Evolutionary conservation across 495 filamentous ascomycete species (phyloP), one percentile per base, ranked within the genome.

Genomic region (Penicillium parvum): DNA sequence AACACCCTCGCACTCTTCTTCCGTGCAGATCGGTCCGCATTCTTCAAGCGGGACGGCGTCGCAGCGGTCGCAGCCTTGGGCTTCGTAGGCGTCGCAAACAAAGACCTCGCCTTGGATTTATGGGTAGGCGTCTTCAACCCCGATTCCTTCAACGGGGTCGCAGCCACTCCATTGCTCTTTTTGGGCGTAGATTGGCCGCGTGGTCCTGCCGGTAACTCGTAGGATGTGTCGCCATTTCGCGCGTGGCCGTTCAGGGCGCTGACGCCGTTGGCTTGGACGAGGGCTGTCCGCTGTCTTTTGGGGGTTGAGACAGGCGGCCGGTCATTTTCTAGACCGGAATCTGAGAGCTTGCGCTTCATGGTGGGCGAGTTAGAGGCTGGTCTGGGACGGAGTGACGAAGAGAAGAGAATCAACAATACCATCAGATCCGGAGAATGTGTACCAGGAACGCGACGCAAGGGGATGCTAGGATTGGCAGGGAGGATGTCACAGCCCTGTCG

Each of bases 21-120:
- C 53, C 87, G 80, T 3, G 90, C 91, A 1, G 89, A 95, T 6
- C 83, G 77, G 61, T 96, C 86, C 15, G 82, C 84, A 53, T 83
- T 86, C 39, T 75, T 76, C 32, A 72, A 68, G 53, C 75, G 74
- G 21, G 77, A 71, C 9, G 84, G 78, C 8, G 75, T 83, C 10
- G 56, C 38, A 12, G 51, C 55, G 16, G 37, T 45, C 4, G 54
- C 49, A 10, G 53, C 33, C 37, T 65, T 71, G 12, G 57, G 44
- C 28, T 61, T 61, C 18, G 64, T 62, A 17, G 68, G 63, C 0
- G 68, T 73, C 12, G 66, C 58, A 47, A 73, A 73, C 9, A 72
- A 45, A 11, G 60, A 56, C 17, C 57, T 63, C 7, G 68, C 69
- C 43, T 64, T 70, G 23, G 61, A 60, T 40, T 61, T 63, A 11